Evolutionary conservation across 306 rosid species (phyloP), one percentile per base, ranked within the genome.

Genomic region (Cicer bijugum): DNA sequence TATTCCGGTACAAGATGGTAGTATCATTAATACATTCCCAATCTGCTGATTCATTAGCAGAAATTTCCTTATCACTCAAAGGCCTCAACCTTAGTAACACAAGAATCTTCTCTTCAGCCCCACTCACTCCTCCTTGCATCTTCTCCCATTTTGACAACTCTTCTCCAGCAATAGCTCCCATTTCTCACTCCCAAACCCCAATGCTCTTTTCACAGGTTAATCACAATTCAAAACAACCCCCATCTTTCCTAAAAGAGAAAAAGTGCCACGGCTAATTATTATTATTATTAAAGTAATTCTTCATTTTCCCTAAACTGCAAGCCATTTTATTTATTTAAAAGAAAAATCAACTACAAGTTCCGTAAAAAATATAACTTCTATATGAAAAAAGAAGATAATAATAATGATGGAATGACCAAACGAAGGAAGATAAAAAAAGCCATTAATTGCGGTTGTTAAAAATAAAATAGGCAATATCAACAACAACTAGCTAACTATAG

Each of bases 1-100:
- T 91, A 69, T 95, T 95, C 75, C 97, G 82, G 76, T 95, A 95
- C 78, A 95, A 82, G 66, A 95, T 76, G 55, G 97, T 90, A 64
- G 91, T 95, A 47, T 87, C 99, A 75, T 91, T 91, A 82, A 95
- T 91, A 89, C 97, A 91, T 83, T 95, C 99, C 99, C 99, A 95
- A 53, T 95, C 97, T 69, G 97, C 90, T 11, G 82, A 90, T 81
- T 95, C 97, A 83, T 69, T 87, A 2, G 83, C 80, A 9, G 79
- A 33, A 81, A 69, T 67, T 88, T 95, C 99, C 90, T 87, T 95
- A 71, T 88, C 97, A 62, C 48, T 88, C 81, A 95, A 75, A 78
- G 99, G 99, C 84, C 99, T 91, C 79, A 95, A 74, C 83, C 99
- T 87, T 70, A 95, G 85, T 74, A 89, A 72, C 82, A 95, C 99